phyloP scores from a whole-genome alignment of 768 basidiomycete genomes.

The Tricholoma saponaceum region DNA sequence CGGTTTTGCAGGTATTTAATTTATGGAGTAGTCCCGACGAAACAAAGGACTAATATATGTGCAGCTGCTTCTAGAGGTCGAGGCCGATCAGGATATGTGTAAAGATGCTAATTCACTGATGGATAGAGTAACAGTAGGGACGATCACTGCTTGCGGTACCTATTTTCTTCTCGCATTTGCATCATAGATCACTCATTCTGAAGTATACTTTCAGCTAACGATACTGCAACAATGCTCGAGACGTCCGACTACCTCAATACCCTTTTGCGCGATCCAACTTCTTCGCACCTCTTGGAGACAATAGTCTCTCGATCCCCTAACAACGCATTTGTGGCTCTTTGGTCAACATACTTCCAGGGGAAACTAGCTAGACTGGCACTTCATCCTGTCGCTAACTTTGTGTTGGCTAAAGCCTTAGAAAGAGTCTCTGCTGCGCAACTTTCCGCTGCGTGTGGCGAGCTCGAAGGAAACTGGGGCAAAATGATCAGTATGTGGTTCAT shows the following conservation, averaged over 20 bases:
- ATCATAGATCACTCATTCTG: not conserved
- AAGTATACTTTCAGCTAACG: constrained; percentile 29
- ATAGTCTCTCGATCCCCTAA: constrained; percentile 62
- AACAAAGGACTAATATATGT: not conserved
- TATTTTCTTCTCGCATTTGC: constrained; percentile 9
- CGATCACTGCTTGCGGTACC: constrained; percentile 65
- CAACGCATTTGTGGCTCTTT: constrained; percentile 59
- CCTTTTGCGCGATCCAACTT: constrained; percentile 79
- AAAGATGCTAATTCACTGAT: constrained; percentile 68
- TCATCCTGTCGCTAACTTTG: constrained; percentile 95
- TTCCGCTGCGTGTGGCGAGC: constrained; percentile 50
- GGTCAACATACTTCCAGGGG: constrained; percentile 76
- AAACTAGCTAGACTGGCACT: constrained; percentile 67
- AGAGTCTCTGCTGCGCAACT: constrained; percentile 57
- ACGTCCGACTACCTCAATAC: constrained; percentile 78
- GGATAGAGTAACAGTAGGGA: constrained; percentile 75
- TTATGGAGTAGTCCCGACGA: constrained; percentile 8
- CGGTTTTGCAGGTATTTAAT: constrained; percentile 59
- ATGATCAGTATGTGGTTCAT: constrained; percentile 57
- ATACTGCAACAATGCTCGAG: constrained; percentile 34
- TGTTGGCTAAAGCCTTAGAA: constrained; percentile 75
- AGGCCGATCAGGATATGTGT: constrained; percentile 60
- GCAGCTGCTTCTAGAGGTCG: constrained; percentile 81
- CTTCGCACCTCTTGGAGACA: constrained; percentile 88
- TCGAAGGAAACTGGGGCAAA: constrained; percentile 54